Conservation (phyloP, 2,329 filamentous ascomycete species). For the Cladosporium phlei region DNA sequence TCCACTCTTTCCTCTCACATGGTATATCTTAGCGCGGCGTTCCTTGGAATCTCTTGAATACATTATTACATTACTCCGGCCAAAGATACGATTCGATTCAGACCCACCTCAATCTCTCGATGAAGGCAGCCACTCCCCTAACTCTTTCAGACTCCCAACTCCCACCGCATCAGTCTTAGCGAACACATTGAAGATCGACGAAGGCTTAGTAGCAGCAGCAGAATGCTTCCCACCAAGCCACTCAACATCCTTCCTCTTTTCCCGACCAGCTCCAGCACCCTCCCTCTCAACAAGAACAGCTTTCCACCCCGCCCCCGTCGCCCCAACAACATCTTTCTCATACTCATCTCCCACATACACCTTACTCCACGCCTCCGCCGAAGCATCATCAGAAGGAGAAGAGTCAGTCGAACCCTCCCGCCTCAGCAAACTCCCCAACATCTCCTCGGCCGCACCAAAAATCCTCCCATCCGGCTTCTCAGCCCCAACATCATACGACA, state of each 20-base stretch:
- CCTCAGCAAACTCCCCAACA: slow-evolving; percentile 36
- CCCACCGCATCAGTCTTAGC: slow-evolving; percentile 20
- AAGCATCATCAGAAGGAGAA: too few species aligned
- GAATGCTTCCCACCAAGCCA: slow-evolving; percentile 19
- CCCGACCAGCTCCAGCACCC: slow-evolving; percentile 13
- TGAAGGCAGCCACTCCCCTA: slow-evolving; percentile 23
- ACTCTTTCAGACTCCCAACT: slow-evolving; percentile 21
- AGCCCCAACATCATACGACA: slow-evolving; percentile 59
- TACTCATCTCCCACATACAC: slow-evolving; percentile 54
- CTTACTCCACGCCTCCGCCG: slow-evolving; percentile 30
- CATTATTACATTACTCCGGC: not conserved
- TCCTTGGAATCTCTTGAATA: too few species aligned
- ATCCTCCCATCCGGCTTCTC: slow-evolving; percentile 56
- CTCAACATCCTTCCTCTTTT: slow-evolving; percentile 15
- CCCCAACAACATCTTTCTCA: slow-evolving; percentile 48
- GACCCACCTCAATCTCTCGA: not conserved
- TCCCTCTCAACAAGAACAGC: slow-evolving; percentile 40
- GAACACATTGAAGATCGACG: slow-evolving; percentile 19
- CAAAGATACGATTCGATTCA: not conserved
- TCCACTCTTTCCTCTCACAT: not conserved
- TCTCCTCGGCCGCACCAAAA: slow-evolving; percentile 50
- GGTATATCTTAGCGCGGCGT: slow-evolving; percentile 3
- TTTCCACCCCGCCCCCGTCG: slow-evolving; percentile 46
- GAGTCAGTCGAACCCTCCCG: slow-evolving; percentile 11
- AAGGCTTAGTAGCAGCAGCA: too few species aligned